phyloP scores from a whole-genome alignment of 768 basidiomycete genomes.

The Psilocybe cyanescens region DNA sequence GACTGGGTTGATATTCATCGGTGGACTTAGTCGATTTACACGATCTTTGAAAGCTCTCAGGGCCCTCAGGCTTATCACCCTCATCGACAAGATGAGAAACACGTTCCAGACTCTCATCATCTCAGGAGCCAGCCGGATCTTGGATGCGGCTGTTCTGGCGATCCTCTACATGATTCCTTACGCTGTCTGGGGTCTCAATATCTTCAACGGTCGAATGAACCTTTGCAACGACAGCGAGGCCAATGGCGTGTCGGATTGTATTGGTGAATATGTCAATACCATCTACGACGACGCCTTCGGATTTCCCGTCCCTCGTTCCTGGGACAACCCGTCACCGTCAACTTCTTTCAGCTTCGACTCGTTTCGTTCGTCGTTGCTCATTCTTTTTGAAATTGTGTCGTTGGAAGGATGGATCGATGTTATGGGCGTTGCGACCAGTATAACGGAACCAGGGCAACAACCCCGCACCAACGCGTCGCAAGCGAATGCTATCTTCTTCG shows the following conservation, averaged over 20 bases:
- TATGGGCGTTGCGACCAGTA: slow-evolving; percentile 78
- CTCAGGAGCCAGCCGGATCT: slow-evolving; percentile 80
- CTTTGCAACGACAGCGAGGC: slow-evolving; percentile 75
- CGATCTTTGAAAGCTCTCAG: slow-evolving; percentile 87
- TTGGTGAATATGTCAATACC: slow-evolving; percentile 72
- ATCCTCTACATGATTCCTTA: slow-evolving; percentile 92
- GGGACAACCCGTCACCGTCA: slow-evolving; percentile 84
- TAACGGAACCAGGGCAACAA: slow-evolving; percentile 71
- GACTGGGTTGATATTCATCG: slow-evolving; percentile 73
- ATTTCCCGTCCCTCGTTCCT: slow-evolving; percentile 83
- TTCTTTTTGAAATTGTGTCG: slow-evolving; percentile 95
- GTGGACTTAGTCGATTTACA: slow-evolving; percentile 81
- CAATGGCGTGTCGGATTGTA: slow-evolving; percentile 64
- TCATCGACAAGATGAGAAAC: slow-evolving; percentile 83
- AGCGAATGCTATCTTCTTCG: slow-evolving; percentile 87
- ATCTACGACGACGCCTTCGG: slow-evolving; percentile 64
- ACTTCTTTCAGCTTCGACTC: slow-evolving; percentile 90
- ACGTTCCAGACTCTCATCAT: slow-evolving; percentile 90
- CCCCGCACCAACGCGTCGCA: slow-evolving; percentile 75
- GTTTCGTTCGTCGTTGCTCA: slow-evolving; percentile 82
- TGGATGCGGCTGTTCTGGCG: slow-evolving; percentile 90
- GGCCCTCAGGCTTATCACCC: slow-evolving; percentile 86
- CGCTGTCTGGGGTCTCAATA: slow-evolving; percentile 92
- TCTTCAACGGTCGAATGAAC: slow-evolving; percentile 87
- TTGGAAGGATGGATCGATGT: slow-evolving; percentile 98